phyloP scores from a whole-genome alignment of 441 rosid species.

The Omphalea diandra region DNA sequence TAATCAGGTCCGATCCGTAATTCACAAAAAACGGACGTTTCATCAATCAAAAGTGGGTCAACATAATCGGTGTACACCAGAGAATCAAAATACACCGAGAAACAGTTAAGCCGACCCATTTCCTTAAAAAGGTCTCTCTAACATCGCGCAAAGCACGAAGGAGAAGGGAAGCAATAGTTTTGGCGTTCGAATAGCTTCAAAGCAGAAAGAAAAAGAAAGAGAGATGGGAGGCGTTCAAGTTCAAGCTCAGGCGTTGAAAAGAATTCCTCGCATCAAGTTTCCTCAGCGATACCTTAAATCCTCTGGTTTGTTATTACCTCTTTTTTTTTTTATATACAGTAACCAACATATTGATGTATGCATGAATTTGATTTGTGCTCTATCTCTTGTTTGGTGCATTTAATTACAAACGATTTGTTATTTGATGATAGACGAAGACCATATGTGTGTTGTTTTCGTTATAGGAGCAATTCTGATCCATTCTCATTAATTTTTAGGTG shows the following conservation, averaged over 20 bases:
- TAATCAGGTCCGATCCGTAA: no score
- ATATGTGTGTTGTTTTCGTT: no score
- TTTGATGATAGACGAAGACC: no score
- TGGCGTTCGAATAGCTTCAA: background rate
- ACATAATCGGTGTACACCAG: background rate
- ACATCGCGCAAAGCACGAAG: conserved; percentile 11
- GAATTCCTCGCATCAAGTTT: conserved; percentile 78
- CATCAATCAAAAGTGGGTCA: no score
- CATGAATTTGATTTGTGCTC: background rate
- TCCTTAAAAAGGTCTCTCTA: background rate
- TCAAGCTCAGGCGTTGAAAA: conserved; percentile 58
- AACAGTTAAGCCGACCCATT: conserved; percentile 1
- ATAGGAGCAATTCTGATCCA: no score
- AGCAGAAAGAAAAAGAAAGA: conserved; percentile 3
- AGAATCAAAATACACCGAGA: background rate
- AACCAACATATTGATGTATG: background rate
- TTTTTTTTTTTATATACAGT: background rate
- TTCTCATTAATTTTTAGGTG: no score
- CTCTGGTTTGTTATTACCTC: conserved; percentile 33
- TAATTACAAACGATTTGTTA: no score
- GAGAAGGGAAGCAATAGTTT: background rate
- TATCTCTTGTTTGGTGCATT: no score
- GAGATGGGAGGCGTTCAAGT: conserved; percentile 43
- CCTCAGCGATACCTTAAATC: conserved; percentile 56
- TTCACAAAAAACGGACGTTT: background rate